A percentile compares a stretch with the other conserved stretches of the same genome.
phyloP scores from a whole-genome alignment of 1,139 yeast genomes.

The Suhomyces chickasaworum region DNA sequence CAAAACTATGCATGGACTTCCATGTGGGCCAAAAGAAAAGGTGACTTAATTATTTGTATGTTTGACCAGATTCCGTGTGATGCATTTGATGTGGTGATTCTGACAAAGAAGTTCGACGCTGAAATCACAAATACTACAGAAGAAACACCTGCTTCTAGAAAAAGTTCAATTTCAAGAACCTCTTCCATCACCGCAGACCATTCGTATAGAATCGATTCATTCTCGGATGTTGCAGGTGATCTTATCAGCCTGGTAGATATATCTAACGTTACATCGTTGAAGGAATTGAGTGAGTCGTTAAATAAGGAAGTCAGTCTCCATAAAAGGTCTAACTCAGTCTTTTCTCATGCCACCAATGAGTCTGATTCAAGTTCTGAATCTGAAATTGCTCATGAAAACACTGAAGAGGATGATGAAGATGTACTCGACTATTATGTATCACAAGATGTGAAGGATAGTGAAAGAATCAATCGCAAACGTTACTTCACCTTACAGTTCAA shows the following conservation, averaged over 20 bases:
- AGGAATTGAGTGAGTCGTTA: conserved; percentile 36
- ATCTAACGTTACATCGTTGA: conserved; percentile 24
- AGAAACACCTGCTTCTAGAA: conserved; percentile 4
- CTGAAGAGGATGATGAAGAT: conserved; percentile 15
- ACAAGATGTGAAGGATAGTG: conserved; percentile 41
- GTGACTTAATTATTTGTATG: conserved; percentile 74
- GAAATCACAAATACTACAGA: conserved; percentile 10
- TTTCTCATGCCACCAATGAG: background rate
- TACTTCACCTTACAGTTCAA: conserved; percentile 61
- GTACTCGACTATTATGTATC: conserved; percentile 19
- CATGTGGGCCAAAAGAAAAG: conserved; percentile 82
- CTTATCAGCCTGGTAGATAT: conserved; percentile 30
- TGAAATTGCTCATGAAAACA: conserved; percentile 7
- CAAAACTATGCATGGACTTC: conserved; percentile 72
- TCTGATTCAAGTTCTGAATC: conserved; percentile 1
- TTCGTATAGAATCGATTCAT: conserved; percentile 34
- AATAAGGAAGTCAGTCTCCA: conserved; percentile 14
- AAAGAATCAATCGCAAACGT: conserved; percentile 55
- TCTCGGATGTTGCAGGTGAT: conserved; percentile 46
- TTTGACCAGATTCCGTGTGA: conserved; percentile 88
- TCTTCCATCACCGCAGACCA: background rate
- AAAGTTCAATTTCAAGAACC: background rate
- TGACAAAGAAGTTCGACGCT: conserved; percentile 24
- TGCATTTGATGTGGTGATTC: conserved; percentile 62
- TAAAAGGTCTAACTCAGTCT: conserved; percentile 4